These are phyloP conservation scores for Phialocephala sp. DNA, from an alignment of 2,329 filamentous ascomycete genomes.

Conservation along the genomic window DNA sequence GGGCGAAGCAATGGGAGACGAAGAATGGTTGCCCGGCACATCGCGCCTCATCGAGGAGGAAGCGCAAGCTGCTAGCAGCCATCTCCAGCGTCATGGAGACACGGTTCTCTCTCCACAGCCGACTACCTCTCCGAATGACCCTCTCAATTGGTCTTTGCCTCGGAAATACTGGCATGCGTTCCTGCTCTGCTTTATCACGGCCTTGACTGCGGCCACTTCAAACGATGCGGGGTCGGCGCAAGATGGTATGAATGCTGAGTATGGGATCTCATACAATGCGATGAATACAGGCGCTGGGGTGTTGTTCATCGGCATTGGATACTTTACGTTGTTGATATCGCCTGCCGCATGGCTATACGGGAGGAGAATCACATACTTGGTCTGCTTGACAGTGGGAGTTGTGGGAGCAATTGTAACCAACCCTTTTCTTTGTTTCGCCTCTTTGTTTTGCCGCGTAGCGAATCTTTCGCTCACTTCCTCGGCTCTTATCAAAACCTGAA, in stretches of 20 bases:
- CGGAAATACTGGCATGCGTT: slow-evolving; percentile 57
- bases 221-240: slow-evolving; percentile 60
- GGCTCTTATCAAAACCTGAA: too few species aligned
- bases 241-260: slow-evolving; percentile 54
- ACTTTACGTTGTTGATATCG: slow-evolving; percentile 58
- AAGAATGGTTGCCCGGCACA: slow-evolving; percentile 36
- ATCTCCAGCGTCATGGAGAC: slow-evolving; percentile 44
- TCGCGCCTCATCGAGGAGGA: slow-evolving; percentile 33
- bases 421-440: too few species aligned
- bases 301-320: slow-evolving; percentile 60
- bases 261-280: slow-evolving; percentile 56
- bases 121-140: slow-evolving; percentile 57
- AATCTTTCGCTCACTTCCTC: too few species aligned
- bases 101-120: slow-evolving; percentile 60
- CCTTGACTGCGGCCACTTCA: slow-evolving; percentile 59
- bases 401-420: slow-evolving; percentile 50
- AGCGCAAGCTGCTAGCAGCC: slow-evolving; percentile 27
- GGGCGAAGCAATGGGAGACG: slow-evolving; percentile 5
- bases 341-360: slow-evolving; percentile 61
- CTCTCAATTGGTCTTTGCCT: slow-evolving; percentile 55
- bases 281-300: slow-evolving; percentile 64
- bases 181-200: slow-evolving; percentile 59
- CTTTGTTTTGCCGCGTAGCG: too few species aligned
- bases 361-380: slow-evolving; percentile 58
- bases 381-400: slow-evolving; percentile 55